Percentiles rank a stretch among this genome's conserved stretches.
These are phyloP conservation scores for Aspergillus fructus DNA, from an alignment of 2,329 filamentous ascomycete genomes.

Conservation along the genomic window DNA sequence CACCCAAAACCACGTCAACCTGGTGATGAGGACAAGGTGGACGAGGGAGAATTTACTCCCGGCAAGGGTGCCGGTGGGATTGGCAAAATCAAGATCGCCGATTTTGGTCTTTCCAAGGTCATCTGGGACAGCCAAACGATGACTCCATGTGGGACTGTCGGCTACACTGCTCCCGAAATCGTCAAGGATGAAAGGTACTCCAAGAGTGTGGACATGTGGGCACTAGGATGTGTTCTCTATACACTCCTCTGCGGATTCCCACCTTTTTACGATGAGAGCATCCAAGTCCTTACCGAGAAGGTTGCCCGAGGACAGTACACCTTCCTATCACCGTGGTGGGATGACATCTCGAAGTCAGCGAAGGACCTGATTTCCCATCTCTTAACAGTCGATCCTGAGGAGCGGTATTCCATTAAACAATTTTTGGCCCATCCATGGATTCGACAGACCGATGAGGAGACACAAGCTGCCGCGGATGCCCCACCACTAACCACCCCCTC, in stretches of 20 bases:
- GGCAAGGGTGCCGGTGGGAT: constrained; percentile 87
- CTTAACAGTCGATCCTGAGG: constrained; percentile 89
- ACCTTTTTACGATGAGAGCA: constrained; percentile 97
- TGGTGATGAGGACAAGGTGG: constrained; percentile 94
- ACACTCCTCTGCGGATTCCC: constrained; percentile 96
- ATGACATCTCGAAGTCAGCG: constrained; percentile 92
- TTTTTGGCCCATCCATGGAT: constrained; percentile 98
- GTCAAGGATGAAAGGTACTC: constrained; percentile 99
- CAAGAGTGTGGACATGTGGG: constrained; percentile 99
- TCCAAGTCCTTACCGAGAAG: constrained; percentile 95
- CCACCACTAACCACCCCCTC: constrained; percentile 70
- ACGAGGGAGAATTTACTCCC: constrained; percentile 88
- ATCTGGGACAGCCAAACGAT: constrained; percentile 98
- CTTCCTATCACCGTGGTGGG: constrained; percentile 98
- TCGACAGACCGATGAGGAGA: constrained; percentile 66
- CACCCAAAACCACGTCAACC: constrained; percentile 76
- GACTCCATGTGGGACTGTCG: constrained; percentile 98
- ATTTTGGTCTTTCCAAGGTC: constrained; percentile 96
- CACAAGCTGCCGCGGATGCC: constrained; percentile 65
- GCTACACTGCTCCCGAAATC: constrained; percentile 96
- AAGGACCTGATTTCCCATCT: constrained; percentile 94
- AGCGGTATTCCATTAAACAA: constrained; percentile 88
- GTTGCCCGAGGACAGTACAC: constrained; percentile 96
- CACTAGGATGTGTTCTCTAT: constrained; percentile 92
- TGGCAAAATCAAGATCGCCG: constrained; percentile 92